Conservation (phyloP, 257 asterid genomes). For the Misopates orontium region DNA sequence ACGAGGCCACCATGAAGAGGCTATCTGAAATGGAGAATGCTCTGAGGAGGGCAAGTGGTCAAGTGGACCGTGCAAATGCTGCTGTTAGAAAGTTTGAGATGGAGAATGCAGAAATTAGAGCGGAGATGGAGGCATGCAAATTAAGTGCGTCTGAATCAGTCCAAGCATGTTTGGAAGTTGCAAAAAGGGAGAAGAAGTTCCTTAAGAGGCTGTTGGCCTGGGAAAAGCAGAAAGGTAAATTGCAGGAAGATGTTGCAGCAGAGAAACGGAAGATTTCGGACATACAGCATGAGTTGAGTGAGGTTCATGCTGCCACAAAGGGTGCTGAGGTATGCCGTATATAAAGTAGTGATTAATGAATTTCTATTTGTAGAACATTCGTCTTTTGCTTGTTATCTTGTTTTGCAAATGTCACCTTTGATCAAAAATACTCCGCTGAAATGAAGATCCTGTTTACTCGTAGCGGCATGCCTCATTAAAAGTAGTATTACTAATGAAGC, state of each 20-base stretch:
- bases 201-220: slow-evolving; percentile 76
- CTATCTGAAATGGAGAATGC: slow-evolving; percentile 83
- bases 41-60: slow-evolving; percentile 77
- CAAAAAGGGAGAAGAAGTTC: slow-evolving; percentile 84
- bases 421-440: not conserved
- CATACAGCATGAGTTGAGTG: slow-evolving; percentile 62
- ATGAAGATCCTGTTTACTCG: too few relatives aligned
- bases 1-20: slow-evolving; percentile 64
- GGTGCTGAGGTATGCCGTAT: slow-evolving; percentile 68
- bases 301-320: slow-evolving; percentile 57
- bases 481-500: not conserved
- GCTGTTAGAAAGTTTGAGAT: slow-evolving; percentile 79
- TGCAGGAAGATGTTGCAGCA: slow-evolving; percentile 81
- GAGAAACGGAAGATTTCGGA: slow-evolving; percentile 64
- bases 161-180: slow-evolving; percentile 65
- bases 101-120: slow-evolving; percentile 84
- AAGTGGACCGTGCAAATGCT: slow-evolving; percentile 82
- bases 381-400: not conserved
- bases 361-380: slow-evolving; percentile 8
- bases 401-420: not conserved
- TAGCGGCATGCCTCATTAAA: not conserved
- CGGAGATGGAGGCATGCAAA: slow-evolving; percentile 92
- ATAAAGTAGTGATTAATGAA: slow-evolving; percentile 10
- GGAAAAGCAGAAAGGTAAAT: slow-evolving; percentile 84
- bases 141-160: slow-evolving; percentile 93